phyloP scores from a whole-genome alignment of 2,329 filamentous ascomycete species.

The Huntiella decipiens region DNA sequence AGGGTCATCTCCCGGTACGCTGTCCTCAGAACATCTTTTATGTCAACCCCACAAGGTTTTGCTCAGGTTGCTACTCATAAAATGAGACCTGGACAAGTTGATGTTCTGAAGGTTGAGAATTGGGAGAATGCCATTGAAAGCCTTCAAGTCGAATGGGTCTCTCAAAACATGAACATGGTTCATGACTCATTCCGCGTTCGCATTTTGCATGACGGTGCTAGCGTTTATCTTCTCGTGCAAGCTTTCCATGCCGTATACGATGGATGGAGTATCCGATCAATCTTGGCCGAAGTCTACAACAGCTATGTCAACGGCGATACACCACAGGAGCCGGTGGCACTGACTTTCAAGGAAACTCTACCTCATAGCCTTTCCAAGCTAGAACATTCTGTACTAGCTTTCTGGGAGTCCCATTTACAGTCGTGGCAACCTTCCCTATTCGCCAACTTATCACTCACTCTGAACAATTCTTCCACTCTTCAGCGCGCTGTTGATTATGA shows the following conservation, averaged over 20 bases:
- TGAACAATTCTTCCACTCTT: conserved; percentile 12
- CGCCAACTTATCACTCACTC: not conserved
- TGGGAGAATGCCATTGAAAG: conserved; percentile 25
- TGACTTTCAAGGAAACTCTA: conserved; percentile 44
- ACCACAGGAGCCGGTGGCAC: not conserved
- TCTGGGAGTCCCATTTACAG: conserved; percentile 47
- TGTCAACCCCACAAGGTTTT: conserved; percentile 54
- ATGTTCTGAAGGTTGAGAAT: too few relatives aligned
- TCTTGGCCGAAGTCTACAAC: conserved; percentile 27
- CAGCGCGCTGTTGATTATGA: conserved; percentile 9
- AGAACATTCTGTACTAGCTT: conserved; percentile 25
- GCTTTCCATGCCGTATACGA: conserved; percentile 84
- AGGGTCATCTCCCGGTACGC: conserved; percentile 31
- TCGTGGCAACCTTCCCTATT: conserved; percentile 15
- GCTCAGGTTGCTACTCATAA: conserved; percentile 47
- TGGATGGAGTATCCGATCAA: conserved; percentile 53
- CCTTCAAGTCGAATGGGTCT: conserved; percentile 31
- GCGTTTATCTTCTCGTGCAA: conserved; percentile 35
- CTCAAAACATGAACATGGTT: conserved; percentile 29
- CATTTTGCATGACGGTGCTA: conserved; percentile 17
- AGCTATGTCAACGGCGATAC: not conserved
- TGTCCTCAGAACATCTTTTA: conserved; percentile 55
- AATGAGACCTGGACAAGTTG: conserved; percentile 11
- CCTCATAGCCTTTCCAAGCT: conserved; percentile 46
- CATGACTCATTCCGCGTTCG: conserved; percentile 32